These are phyloP conservation scores for Penicillium sp. DNA, from an alignment of 2,329 filamentous ascomycete species.

Conservation along the genomic window DNA sequence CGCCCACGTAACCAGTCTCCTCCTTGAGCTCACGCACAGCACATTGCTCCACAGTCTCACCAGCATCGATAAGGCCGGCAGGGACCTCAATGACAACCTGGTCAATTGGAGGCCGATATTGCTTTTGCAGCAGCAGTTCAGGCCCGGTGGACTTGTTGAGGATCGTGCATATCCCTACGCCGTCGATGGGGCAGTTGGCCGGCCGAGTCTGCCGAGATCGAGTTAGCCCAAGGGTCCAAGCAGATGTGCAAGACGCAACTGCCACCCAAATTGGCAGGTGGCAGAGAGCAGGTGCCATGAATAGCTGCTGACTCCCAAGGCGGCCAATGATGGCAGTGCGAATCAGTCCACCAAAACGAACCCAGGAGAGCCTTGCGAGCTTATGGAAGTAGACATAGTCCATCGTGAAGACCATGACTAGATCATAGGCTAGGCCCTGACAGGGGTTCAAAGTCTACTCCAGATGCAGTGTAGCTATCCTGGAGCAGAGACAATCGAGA, in stretches of 20 bases:
- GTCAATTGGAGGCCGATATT: constrained; percentile 58
- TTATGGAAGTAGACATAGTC: background rate
- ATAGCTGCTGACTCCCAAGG: constrained; percentile 2
- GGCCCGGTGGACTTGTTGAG: constrained; percentile 51
- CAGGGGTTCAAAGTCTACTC: background rate
- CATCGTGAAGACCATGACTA: background rate
- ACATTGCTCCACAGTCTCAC: constrained; percentile 53
- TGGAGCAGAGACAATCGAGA: background rate
- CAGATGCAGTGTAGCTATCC: background rate
- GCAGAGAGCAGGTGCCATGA: background rate
- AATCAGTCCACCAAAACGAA: background rate
- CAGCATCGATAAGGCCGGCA: constrained; percentile 56
- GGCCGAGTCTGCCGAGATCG: constrained; percentile 37
- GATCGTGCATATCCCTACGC: constrained; percentile 58
- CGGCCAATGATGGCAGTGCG: constrained; percentile 5
- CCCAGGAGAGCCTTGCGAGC: background rate
- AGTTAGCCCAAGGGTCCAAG: constrained; percentile 10
- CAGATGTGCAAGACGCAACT: background rate
- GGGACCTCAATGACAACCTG: constrained; percentile 58
- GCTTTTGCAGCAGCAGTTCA: constrained; percentile 52
- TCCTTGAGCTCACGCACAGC: constrained; percentile 57
- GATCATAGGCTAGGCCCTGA: background rate
- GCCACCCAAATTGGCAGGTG: background rate
- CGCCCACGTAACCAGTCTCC: constrained; percentile 59
- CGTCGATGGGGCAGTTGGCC: constrained; percentile 52